Evolutionary conservation across 163 green algal species (phyloP).

Genomic region (Prototheca wickerhamii): DNA sequence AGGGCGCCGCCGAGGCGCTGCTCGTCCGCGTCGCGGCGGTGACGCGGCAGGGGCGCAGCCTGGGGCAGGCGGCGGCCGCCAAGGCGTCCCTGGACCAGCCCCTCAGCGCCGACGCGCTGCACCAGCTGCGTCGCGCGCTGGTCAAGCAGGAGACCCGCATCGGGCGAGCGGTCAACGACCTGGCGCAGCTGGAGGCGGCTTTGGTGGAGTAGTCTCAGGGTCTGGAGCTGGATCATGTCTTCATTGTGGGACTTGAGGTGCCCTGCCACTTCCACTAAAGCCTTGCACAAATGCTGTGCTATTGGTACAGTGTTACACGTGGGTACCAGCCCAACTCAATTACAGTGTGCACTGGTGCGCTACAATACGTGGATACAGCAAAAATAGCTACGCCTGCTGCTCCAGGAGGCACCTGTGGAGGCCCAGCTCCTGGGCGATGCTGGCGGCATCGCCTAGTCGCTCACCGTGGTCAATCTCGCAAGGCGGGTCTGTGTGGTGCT

Average conservation of each 20-base stretch:
- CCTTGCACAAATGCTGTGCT: neutral
- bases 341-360: neutral
- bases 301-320: neutral
- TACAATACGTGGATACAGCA: neutral
- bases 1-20: conserved; percentile 8
- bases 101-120: conserved; percentile 17
- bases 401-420: no score
- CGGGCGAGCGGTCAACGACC: conserved; percentile 2
- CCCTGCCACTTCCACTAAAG: neutral
- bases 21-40: conserved; percentile 3
- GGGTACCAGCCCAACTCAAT: no score
- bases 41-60: conserved; percentile 4
- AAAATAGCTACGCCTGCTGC: no score
- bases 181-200: conserved; percentile 13
- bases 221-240: neutral
- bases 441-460: conserved; percentile 13
- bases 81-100: neutral
- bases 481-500: conserved; percentile 6
- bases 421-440: neutral
- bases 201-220: neutral
- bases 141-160: conserved; percentile 22
- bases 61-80: conserved; percentile 8
- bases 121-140: conserved; percentile 22
- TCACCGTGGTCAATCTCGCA: conserved; percentile 3
- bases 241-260: neutral